phyloP scores from a whole-genome alignment of 78 protist species.

The Cavenderia fasciculata region DNA sequence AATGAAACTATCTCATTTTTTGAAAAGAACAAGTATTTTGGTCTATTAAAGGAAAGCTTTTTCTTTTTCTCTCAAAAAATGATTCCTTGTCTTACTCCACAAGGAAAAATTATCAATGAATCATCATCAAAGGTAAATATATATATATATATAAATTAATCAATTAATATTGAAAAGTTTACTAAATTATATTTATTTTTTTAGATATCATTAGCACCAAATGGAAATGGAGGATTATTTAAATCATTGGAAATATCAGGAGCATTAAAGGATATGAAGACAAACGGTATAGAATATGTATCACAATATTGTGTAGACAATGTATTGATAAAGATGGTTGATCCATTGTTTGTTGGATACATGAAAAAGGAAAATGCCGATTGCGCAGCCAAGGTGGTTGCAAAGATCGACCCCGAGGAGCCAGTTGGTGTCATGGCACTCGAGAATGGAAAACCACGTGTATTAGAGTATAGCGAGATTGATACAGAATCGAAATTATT shows the following conservation, averaged over 20 bases:
- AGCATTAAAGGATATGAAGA: constrained; percentile 83
- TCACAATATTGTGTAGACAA: constrained; percentile 96
- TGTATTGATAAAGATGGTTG: constrained; percentile 88
- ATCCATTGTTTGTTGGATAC: constrained; percentile 94
- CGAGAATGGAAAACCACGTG: constrained; percentile 78
- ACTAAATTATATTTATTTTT: not conserved
- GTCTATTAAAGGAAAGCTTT: constrained; percentile 82
- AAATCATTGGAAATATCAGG: constrained; percentile 80
- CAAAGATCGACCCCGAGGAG: constrained; percentile 86
- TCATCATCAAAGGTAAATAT: constrained; percentile 18
- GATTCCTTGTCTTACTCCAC: constrained; percentile 90
- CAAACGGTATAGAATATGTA: constrained; percentile 84
- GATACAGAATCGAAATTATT: constrained; percentile 58
- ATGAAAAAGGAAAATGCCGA: constrained; percentile 76
- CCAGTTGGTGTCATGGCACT: constrained; percentile 93
- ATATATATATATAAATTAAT: not conserved
- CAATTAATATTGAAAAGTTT: not conserved
- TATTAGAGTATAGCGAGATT: constrained; percentile 96
- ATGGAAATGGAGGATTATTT: constrained; percentile 98
- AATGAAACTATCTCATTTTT: constrained; percentile 86
- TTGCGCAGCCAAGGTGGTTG: constrained; percentile 90
- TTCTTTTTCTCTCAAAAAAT: constrained; percentile 92
- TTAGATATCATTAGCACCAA: constrained; percentile 88
- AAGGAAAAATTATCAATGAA: constrained; percentile 89
- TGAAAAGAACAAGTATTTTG: constrained; percentile 85